Evolutionary conservation across 106 monocot genomes (phyloP).

Genomic region (Allium cepa): DNA sequence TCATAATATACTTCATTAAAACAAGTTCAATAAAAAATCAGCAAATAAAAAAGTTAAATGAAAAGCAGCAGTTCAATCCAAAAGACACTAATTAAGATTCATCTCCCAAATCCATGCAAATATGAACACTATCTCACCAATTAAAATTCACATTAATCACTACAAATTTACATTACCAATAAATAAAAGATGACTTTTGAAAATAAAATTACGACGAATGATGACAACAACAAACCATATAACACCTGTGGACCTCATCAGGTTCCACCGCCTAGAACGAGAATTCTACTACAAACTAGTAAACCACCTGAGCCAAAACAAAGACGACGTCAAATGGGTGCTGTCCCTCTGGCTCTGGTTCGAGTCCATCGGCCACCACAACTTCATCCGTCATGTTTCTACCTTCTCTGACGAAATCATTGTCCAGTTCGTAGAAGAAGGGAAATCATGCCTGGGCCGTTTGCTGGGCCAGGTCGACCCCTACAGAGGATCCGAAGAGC

Average conservation of each 20-base stretch:
- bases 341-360: constrained; percentile 71
- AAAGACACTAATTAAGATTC: no score
- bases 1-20: no score
- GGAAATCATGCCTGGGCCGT: constrained; percentile 18
- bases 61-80: no score
- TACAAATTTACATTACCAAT: no score
- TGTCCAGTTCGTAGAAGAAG: constrained; percentile 32
- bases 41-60: no score
- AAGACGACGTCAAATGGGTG: constrained; percentile 14
- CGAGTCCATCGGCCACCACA: constrained; percentile 58
- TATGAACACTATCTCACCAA: no score
- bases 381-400: constrained; percentile 45
- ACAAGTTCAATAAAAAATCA: no score
- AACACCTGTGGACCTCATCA: constrained; percentile 24
- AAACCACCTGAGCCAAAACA: constrained; percentile 6
- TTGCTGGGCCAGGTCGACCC: neutral
- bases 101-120: no score
- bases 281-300: constrained; percentile 25
- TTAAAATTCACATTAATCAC: no score
- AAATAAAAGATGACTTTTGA: no score
- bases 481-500: neutral
- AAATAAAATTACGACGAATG: no score
- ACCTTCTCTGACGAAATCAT: constrained; percentile 19
- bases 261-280: constrained; percentile 42
- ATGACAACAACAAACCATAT: neutral